These are phyloP conservation scores for Nothophoma quercina DNA, from an alignment of 2,329 filamentous ascomycete species.

Conservation along the genomic window DNA sequence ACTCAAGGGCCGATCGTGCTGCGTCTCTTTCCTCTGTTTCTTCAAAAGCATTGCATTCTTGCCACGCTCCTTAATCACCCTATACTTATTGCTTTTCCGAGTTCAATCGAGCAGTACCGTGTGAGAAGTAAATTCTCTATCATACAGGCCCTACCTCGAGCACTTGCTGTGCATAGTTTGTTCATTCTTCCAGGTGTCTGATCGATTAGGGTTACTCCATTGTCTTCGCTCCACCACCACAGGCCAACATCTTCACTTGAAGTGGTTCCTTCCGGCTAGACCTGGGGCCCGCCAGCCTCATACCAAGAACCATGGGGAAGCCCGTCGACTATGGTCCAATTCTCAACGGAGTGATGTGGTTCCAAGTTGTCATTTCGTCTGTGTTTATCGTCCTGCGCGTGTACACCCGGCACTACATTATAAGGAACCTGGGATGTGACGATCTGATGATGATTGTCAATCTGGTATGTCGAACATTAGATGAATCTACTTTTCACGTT, in stretches of 20 bases:
- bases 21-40: background rate
- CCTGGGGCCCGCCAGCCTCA: background rate
- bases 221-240: too few relatives aligned
- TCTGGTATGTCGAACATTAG: slow-evolving; percentile 25
- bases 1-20: background rate
- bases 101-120: too few relatives aligned
- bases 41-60: background rate
- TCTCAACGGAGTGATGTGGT: slow-evolving; percentile 42
- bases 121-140: too few relatives aligned
- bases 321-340: slow-evolving; percentile 31
- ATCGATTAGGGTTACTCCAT: too few relatives aligned
- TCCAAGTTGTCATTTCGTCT: slow-evolving; percentile 34
- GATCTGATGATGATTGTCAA: slow-evolving; percentile 40
- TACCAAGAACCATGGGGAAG: slow-evolving; percentile 23
- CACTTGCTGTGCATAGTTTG: too few relatives aligned
- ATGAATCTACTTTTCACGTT: too few relatives aligned
- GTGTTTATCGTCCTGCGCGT: slow-evolving; percentile 36
- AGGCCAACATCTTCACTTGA: background rate
- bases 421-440: slow-evolving; percentile 40
- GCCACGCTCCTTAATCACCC: too few relatives aligned
- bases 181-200: too few relatives aligned
- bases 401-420: slow-evolving; percentile 40
- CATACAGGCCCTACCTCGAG: too few relatives aligned
- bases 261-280: too few relatives aligned
- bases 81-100: too few relatives aligned